Base-by-base conservation (phyloP, 2,329 filamentous ascomycete species). In the Neofusicoccum parvum region DNA sequence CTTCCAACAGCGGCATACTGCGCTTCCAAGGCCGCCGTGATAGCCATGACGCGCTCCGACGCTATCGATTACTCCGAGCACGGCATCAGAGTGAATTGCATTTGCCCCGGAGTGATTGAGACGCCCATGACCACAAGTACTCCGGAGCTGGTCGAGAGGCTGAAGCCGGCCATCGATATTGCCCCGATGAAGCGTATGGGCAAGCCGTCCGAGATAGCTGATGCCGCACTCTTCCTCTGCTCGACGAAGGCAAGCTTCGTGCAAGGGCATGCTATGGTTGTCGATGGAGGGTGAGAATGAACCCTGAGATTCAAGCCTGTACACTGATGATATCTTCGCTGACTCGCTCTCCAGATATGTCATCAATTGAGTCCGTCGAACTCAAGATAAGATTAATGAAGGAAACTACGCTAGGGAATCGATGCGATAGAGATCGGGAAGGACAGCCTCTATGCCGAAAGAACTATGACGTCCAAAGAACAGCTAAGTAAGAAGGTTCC, bases 21-120 rank as follows among this genome's bases (percentile, higher is more conserved):
- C 63, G 83, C 82, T 0, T 86, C 84, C 3, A 88, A 88, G 67
- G 81, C 85, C 14, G 86, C 85, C 0, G 80, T 88, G 1, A 83
- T 88, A 58, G 84, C 82, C 23, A 81, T 88, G 81, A 88, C 86
- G 0, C 77, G 81, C 5, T 78, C 83, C 0, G 85, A 86, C 68
- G 85, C 84, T 1, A 85, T 86, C 20, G 83, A 88, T 68, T 87
- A 87, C 69, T 83, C 85, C 2, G 69, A 71, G 4, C 66, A 73
- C 50, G 66, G 62, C 1, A 86, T 88, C 62, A 80, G 86, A 58
- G 83, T 88, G 68, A 88, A 88, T 69, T 86, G 84, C 17, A 82
- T 88, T 45, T 88, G 86, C 66, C 86, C 86, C 0, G 77, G 80
- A 11, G 83, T 81, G 43, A 78, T 83, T 43, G 76, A 76, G 62